Evolutionary conservation across 768 basidiomycete genomes (phyloP).

Genomic region (Paxillus rubicundulus): DNA sequence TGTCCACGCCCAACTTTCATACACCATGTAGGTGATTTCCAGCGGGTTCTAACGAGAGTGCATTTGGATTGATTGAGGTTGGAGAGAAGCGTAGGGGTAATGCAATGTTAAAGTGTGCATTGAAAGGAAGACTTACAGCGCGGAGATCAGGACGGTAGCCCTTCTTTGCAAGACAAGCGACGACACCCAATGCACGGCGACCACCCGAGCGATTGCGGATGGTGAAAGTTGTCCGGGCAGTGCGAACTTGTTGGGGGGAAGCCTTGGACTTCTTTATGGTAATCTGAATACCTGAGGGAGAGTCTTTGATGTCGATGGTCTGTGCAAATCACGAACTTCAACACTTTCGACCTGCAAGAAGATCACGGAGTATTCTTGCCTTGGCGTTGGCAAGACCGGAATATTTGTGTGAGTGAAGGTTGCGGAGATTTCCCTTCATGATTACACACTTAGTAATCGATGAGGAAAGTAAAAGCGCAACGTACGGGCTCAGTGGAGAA

Average conservation of each 20-base stretch:
- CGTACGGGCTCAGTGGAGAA: slow-evolving; percentile 85
- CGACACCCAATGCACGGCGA: slow-evolving; percentile 69
- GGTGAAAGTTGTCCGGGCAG: slow-evolving; percentile 45
- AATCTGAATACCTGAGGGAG: slow-evolving; percentile 56
- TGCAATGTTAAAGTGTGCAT: not conserved
- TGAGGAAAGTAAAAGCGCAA: slow-evolving; percentile 14
- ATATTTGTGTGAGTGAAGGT: slow-evolving; percentile 89
- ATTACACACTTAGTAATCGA: slow-evolving; percentile 4
- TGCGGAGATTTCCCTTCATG: slow-evolving; percentile 76
- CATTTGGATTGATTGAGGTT: slow-evolving; percentile 31
- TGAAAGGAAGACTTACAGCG: slow-evolving; percentile 49
- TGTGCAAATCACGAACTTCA: slow-evolving; percentile 28
- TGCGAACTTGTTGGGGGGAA: slow-evolving; percentile 47
- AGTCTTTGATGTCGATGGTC: slow-evolving; percentile 64
- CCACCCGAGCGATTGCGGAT: slow-evolving; percentile 69
- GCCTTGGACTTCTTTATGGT: slow-evolving; percentile 64
- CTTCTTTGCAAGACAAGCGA: slow-evolving; percentile 55
- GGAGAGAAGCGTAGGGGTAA: not conserved
- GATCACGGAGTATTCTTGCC: slow-evolving; percentile 38
- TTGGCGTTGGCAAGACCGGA: slow-evolving; percentile 86
- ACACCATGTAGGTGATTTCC: slow-evolving; percentile 54
- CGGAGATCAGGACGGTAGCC: slow-evolving; percentile 81
- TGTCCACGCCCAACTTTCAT: slow-evolving; percentile 94
- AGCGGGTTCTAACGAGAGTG: slow-evolving; percentile 94
- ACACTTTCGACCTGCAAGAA: not conserved